Conservation (phyloP, 2,329 filamentous ascomycete genomes). For the Aureobasidium sp. region DNA sequence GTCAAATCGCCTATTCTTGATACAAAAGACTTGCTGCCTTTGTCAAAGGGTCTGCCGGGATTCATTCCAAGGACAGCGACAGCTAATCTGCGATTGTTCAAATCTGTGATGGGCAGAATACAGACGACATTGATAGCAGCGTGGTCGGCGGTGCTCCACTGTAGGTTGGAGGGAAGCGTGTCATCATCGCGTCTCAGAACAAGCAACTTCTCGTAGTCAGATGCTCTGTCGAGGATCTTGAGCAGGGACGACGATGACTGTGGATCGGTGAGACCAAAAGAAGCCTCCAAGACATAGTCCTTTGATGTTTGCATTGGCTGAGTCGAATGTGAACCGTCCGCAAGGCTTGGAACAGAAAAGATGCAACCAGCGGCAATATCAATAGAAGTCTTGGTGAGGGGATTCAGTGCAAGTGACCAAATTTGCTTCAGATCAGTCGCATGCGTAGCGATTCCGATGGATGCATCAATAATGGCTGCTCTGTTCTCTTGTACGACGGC, state of each 20-base stretch:
- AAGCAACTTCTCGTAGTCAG: background rate
- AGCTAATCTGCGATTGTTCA: slow-evolving; percentile 31
- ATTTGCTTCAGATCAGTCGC: background rate
- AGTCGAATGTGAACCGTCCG: background rate
- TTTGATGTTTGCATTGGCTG: background rate
- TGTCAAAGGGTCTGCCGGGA: slow-evolving; percentile 32
- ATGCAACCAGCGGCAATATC: background rate
- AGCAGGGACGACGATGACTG: slow-evolving; percentile 4
- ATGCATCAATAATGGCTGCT: background rate
- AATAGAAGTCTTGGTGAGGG: background rate
- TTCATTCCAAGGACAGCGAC: slow-evolving; percentile 36
- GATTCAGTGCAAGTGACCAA: background rate
- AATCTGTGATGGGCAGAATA: slow-evolving; percentile 18
- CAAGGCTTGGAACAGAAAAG: background rate
- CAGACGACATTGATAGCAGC: background rate
- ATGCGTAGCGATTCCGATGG: background rate
- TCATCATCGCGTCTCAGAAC: background rate
- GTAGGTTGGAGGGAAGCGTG: slow-evolving; percentile 10
- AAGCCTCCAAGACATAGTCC: slow-evolving; percentile 15
- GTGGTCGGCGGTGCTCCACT: background rate
- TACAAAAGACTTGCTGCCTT: slow-evolving; percentile 34
- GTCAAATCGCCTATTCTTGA: slow-evolving; percentile 31
- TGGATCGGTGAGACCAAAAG: background rate
- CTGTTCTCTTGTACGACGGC: slow-evolving; percentile 2
- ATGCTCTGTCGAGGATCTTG: background rate